phyloP scores from a whole-genome alignment of 2,329 filamentous ascomycete species.

The Hyphodiscus sp. region DNA sequence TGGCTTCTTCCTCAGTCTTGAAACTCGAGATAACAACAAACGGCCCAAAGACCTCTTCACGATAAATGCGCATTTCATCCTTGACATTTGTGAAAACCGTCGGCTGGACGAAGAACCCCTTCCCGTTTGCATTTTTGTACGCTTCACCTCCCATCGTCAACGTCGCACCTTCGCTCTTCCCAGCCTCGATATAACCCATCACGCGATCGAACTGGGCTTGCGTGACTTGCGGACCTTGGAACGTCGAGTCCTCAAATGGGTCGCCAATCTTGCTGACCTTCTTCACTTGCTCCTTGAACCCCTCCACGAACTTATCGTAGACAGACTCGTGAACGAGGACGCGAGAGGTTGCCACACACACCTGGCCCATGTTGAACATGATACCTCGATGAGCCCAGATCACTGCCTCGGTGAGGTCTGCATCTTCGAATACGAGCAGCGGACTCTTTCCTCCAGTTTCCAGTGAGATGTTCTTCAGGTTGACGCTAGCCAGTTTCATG shows the following conservation, averaged over 20 bases:
- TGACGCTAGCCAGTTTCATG: constrained; percentile 32
- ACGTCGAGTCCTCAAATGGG: constrained; percentile 35
- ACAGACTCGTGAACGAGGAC: constrained; percentile 51
- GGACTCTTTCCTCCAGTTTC: constrained; percentile 38
- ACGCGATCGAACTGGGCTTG: constrained; percentile 38
- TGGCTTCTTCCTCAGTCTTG: constrained; percentile 57
- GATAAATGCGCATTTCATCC: constrained; percentile 61
- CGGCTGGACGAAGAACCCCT: constrained; percentile 60
- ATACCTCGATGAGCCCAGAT: constrained; percentile 42
- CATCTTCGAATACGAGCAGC: constrained; percentile 36
- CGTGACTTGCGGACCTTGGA: constrained; percentile 40
- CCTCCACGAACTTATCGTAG: constrained; percentile 35
- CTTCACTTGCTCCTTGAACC: constrained; percentile 29
- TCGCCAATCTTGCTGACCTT: constrained; percentile 34
- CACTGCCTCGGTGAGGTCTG: constrained; percentile 35
- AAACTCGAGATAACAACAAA: constrained; percentile 62
- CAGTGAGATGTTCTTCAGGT: constrained; percentile 36
- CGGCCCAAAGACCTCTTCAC: constrained; percentile 61
- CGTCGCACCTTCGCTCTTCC: constrained; percentile 33
- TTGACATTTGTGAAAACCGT: constrained; percentile 62
- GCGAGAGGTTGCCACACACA: constrained; percentile 52
- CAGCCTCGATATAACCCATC: constrained; percentile 35
- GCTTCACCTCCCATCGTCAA: constrained; percentile 31
- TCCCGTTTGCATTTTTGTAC: background rate
- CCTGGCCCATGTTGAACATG: constrained; percentile 54